Base-by-base conservation (phyloP, 129 eudicot genomes). In the Artemisia annua region DNA sequence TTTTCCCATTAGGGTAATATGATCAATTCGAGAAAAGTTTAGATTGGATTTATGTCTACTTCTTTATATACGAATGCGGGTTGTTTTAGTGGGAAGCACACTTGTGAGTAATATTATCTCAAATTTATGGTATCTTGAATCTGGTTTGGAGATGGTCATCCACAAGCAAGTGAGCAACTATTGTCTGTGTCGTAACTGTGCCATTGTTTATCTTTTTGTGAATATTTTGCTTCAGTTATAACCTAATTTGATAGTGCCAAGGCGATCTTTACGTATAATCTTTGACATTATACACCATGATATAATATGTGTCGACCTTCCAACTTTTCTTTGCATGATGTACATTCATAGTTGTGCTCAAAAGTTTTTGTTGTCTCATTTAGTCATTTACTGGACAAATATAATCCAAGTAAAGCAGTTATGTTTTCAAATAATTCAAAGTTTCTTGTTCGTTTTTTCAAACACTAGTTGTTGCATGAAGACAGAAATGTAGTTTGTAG, bases 401-500 rank as follows among this genome's bases (percentile, higher is more conserved):
- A 13, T 3, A 62, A 62, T 62, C 48, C 67, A 15, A 28, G 28
- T 61, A 28, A 28, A 61, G 67, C 20, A 73, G 53, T 73, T 26
- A 24, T 50, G 1, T 73, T 4, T 11, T 22, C 62, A 63, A 61
- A 51, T 24, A 28, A 35, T 35, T 5, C 3, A 9, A 18, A 63
- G 0, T 50, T 50, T 63, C 19, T 48, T 58, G 3, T 66, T 30
- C 48, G 32, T 59, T 6, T 14, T 49, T 39, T 12, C 48, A 66
- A 17, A 28, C 44, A 12, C 68, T 35, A 79, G 49, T 66, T 66
- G 32, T 48, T 78, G 66, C 50, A 53, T 61, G 46, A 39, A 16
- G 48, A 20, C 18, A 14, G 53, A 15, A 35, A 15, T 13, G 13
- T 64, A 5, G 43, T 65, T 52, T 22, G n/a, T 72, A 26, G 43